Evolutionary conservation across 768 basidiomycete species (phyloP).

Genomic region (Hydnum rufescens): DNA sequence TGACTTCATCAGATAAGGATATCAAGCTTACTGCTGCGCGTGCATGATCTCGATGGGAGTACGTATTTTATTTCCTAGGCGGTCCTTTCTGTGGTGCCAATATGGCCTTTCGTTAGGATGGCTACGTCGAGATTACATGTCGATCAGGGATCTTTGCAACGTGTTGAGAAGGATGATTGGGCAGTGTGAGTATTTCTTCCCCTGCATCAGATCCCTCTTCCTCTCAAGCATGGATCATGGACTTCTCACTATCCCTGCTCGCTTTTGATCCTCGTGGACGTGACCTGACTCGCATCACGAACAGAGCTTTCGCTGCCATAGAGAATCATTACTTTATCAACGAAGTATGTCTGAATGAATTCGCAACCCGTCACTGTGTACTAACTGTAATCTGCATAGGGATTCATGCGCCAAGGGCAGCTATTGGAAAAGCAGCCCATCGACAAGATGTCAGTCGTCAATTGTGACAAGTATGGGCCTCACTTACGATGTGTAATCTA

Average conservation of each 20-base stretch:
- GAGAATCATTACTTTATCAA: constrained; percentile 88
- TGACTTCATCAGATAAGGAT: constrained; percentile 51
- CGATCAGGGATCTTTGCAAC: constrained; percentile 44
- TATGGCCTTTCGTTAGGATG: constrained; percentile 35
- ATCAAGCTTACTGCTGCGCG: constrained; percentile 49
- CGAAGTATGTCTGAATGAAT: constrained; percentile 25
- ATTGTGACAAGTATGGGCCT: background rate
- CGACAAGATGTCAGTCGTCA: constrained; percentile 53
- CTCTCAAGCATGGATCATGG: background rate
- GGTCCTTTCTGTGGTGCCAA: background rate
- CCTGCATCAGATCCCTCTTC: constrained; percentile 3
- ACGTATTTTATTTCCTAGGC: too few relatives aligned
- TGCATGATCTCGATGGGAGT: constrained; percentile 89
- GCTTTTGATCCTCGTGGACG: too few relatives aligned
- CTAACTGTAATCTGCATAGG: constrained; percentile 13
- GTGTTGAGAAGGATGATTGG: constrained; percentile 52
- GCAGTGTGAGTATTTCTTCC: constrained; percentile 35
- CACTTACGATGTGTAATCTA: background rate
- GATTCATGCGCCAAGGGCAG: constrained; percentile 79
- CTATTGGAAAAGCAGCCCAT: constrained; percentile 66
- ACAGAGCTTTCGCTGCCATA: constrained; percentile 70
- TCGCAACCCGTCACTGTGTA: background rate
- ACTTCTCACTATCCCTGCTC: constrained; percentile 4
- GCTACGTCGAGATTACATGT: constrained; percentile 54
- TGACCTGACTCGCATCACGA: too few relatives aligned